These are phyloP conservation scores for Fusarium sp. DNA, from an alignment of 2,329 filamentous ascomycete species.

Conservation along the genomic window DNA sequence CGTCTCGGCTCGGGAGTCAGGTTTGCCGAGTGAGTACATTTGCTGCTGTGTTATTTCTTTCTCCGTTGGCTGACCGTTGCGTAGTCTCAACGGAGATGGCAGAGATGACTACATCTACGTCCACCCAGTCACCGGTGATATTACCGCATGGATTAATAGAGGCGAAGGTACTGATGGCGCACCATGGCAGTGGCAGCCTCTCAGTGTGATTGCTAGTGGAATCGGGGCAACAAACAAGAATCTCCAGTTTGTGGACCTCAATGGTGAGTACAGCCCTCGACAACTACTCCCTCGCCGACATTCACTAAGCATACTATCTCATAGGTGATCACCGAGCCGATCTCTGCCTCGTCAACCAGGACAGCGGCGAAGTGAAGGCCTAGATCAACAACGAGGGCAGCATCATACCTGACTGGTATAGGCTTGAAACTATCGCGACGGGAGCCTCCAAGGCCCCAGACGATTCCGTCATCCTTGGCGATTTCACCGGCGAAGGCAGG, in stretches of 20 bases:
- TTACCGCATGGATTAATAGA: conserved; percentile 2
- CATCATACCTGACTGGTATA: not conserved
- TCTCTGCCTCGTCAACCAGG: not conserved
- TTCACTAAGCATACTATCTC: not conserved
- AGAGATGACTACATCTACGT: conserved; percentile 11
- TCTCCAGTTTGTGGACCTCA: not conserved
- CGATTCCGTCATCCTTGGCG: not conserved
- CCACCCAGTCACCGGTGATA: not conserved
- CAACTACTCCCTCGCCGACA: not conserved
- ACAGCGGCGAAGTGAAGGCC: not conserved
- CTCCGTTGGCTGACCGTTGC: not conserved
- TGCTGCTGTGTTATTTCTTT: not conserved
- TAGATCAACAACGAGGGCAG: not conserved
- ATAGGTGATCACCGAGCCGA: not conserved
- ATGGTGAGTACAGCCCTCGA: not conserved
- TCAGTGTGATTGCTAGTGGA: not conserved
- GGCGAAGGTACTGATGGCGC: not conserved
- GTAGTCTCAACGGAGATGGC: conserved; percentile 13
- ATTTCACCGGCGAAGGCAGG: not conserved
- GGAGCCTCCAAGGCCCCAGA: not conserved
- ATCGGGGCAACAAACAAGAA: not conserved
- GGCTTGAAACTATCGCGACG: not conserved
- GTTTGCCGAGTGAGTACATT: not conserved
- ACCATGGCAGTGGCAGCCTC: not conserved
- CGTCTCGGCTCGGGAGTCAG: not conserved